These are phyloP conservation scores for Fusarium aywerte DNA, from an alignment of 2,329 filamentous ascomycete genomes.

Conservation along the genomic window DNA sequence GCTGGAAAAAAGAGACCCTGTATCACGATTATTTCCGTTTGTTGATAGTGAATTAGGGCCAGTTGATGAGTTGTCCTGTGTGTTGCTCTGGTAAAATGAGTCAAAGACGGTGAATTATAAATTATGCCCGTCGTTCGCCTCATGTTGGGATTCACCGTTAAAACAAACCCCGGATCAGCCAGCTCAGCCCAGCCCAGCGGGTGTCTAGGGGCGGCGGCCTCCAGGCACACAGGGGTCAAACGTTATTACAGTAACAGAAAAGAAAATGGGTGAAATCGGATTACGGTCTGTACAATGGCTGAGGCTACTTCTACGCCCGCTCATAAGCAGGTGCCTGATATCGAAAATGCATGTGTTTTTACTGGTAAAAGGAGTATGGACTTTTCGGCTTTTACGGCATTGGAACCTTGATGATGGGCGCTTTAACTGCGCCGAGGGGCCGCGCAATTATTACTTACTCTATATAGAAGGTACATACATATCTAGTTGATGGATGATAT, in stretches of 20 bases:
- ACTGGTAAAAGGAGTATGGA: background rate
- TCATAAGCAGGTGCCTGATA: conserved; percentile 24
- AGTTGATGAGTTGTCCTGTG: conserved; percentile 31
- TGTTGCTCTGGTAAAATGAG: conserved; percentile 38
- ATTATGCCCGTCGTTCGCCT: conserved; percentile 14
- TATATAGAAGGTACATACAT: background rate
- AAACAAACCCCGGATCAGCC: conserved; percentile 33
- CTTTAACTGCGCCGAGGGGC: conserved; percentile 7
- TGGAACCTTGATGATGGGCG: background rate
- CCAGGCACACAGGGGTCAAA: conserved; percentile 14
- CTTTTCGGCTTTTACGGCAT: conserved; percentile 28
- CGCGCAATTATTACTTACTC: conserved; percentile 16
- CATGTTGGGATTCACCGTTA: conserved; percentile 22
- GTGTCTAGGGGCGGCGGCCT: background rate
- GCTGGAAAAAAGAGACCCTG: conserved; percentile 7
- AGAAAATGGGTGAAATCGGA: background rate
- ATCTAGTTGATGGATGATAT: no score
- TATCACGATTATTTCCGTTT: conserved; percentile 14
- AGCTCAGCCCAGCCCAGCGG: conserved; percentile 33
- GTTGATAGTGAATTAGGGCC: conserved; percentile 24
- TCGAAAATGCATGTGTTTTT: conserved; percentile 3
- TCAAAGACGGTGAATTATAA: conserved; percentile 21
- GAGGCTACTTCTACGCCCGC: conserved; percentile 16
- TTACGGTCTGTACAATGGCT: conserved; percentile 6
- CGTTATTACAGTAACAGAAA: background rate